Evolutionary conservation across 495 filamentous ascomycete species (phyloP).

Genomic region (Neurospora sp.): DNA sequence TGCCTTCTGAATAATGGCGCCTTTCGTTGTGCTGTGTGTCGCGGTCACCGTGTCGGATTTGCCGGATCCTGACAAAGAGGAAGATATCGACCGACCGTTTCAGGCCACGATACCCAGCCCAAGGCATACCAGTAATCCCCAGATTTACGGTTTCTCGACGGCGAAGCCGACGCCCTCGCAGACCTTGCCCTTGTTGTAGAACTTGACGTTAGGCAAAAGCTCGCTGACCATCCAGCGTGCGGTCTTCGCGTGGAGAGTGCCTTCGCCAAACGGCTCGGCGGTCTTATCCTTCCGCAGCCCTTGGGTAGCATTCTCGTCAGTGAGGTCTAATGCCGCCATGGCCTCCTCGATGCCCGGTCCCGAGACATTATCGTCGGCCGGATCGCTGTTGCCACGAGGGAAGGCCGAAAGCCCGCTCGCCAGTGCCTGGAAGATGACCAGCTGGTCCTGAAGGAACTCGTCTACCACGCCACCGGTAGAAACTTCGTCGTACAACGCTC

Average conservation of each 20-base stretch:
- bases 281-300: conserved; percentile 24
- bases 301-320: conserved; percentile 6
- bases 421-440: conserved; percentile 73
- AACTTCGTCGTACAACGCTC: conserved; percentile 49
- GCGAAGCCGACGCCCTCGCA: conserved; percentile 41
- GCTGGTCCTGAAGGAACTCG: conserved; percentile 65
- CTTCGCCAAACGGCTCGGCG: conserved; percentile 42
- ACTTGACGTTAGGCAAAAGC: conserved; percentile 42
- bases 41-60: not conserved
- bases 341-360: conserved; percentile 8
- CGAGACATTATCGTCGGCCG: conserved; percentile 6
- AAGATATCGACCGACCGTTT: not conserved
- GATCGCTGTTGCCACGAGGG: conserved; percentile 10
- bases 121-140: not conserved
- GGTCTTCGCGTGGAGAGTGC: conserved; percentile 59
- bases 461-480: conserved; percentile 50
- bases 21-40: not conserved
- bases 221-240: conserved; percentile 61
- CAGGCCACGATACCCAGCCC: not conserved
- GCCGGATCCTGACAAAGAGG: not conserved
- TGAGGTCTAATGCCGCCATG: conserved; percentile 8
- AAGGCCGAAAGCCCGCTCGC: conserved; percentile 44
- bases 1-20: not conserved
- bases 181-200: conserved; percentile 40
- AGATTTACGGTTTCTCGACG: conserved; percentile 1